These are phyloP conservation scores for Tardiomyces depauwii DNA, from an alignment of 1,139 yeast genomes.

Conservation along the genomic window DNA sequence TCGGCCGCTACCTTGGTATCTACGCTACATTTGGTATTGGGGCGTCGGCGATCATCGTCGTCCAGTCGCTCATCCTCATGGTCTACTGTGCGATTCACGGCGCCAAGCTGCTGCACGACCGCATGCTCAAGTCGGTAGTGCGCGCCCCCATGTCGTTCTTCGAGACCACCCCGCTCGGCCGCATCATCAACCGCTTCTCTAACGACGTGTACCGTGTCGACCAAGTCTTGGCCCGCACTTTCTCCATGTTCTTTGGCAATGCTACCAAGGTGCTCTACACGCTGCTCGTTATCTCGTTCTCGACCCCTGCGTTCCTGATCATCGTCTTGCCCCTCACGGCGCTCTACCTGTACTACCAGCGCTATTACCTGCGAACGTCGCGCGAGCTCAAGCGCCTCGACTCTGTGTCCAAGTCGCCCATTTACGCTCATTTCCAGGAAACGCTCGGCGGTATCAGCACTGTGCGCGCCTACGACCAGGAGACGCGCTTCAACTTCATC, in stretches of 20 bases:
- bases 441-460: constrained; percentile 83
- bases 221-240: constrained; percentile 74
- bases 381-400: constrained; percentile 87
- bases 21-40: constrained; percentile 67
- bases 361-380: constrained; percentile 79
- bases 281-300: constrained; percentile 65
- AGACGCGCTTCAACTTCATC: constrained; percentile 55
- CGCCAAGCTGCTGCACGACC: constrained; percentile 63
- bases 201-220: constrained; percentile 90
- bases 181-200: constrained; percentile 87
- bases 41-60: constrained; percentile 48
- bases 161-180: constrained; percentile 94
- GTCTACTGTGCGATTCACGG: constrained; percentile 78
- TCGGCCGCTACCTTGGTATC: constrained; percentile 57
- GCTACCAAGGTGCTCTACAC: constrained; percentile 69
- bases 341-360: constrained; percentile 75
- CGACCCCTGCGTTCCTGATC: constrained; percentile 80
- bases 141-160: constrained; percentile 96
- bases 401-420: constrained; percentile 86
- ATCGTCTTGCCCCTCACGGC: constrained; percentile 60
- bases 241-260: constrained; percentile 71
- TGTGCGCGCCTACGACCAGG: constrained; percentile 80
- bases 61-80: constrained; percentile 67
- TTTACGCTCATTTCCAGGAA: constrained; percentile 95
- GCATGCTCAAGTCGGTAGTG: constrained; percentile 70